These are phyloP conservation scores for Fusarium austroafricanum DNA, from an alignment of 2,329 filamentous ascomycete genomes.

Conservation along the genomic window DNA sequence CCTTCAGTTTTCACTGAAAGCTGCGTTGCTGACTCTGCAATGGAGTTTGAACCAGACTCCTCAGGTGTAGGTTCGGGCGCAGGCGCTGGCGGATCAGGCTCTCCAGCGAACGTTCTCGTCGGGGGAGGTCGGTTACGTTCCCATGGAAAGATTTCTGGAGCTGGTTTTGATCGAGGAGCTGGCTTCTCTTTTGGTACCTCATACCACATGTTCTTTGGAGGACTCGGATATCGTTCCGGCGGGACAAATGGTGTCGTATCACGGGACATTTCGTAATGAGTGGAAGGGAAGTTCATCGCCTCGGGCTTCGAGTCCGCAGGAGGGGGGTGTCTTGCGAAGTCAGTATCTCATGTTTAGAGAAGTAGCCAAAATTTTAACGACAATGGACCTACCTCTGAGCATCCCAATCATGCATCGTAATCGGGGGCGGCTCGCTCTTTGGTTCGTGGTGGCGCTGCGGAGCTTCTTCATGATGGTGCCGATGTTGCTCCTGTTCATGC, in stretches of 20 bases:
- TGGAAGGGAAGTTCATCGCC: conserved; percentile 82
- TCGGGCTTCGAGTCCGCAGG: conserved; percentile 80
- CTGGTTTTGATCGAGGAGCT: conserved; percentile 64
- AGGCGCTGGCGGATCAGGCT: conserved; percentile 30
- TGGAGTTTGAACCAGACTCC: neutral
- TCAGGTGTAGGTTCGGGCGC: conserved; percentile 1
- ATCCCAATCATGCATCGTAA: conserved; percentile 60
- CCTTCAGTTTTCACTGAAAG: conserved; percentile 31
- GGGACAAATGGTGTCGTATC: conserved; percentile 81
- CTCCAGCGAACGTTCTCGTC: conserved; percentile 68
- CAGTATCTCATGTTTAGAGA: conserved; percentile 6
- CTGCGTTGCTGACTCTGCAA: neutral
- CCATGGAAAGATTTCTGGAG: conserved; percentile 89
- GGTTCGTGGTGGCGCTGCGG: conserved; percentile 37
- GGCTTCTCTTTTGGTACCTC: conserved; percentile 76
- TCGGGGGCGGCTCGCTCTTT: conserved; percentile 40
- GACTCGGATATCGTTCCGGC: conserved; percentile 81
- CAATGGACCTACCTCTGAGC: conserved; percentile 61
- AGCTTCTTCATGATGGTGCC: conserved; percentile 15
- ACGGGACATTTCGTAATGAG: conserved; percentile 85
- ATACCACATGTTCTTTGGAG: conserved; percentile 90
- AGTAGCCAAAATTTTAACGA: neutral
- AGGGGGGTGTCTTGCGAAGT: conserved; percentile 67
- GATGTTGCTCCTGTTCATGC: conserved; percentile 43
- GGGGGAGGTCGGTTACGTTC: conserved; percentile 74